Base-by-base conservation (phyloP, 768 basidiomycete genomes). In the Boletus reticulatus region DNA sequence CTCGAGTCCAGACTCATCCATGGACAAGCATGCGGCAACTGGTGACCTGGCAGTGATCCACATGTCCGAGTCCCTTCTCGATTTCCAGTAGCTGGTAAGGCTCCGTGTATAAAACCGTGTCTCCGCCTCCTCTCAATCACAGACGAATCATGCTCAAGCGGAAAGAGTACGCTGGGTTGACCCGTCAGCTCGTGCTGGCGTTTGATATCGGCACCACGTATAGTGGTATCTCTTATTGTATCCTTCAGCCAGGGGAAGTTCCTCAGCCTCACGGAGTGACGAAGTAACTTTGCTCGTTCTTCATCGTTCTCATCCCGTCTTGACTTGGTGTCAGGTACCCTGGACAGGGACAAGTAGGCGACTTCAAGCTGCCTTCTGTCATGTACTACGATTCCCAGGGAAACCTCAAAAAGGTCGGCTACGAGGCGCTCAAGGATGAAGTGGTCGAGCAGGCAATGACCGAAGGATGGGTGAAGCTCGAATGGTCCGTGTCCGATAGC, bases 311-410 rank as follows among this genome's bases (percentile, higher is more conserved):
- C 16, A 11, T 24, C 14, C 22, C 14, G 36, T 52, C 31, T 49
- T 53, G 45, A 58, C 54, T 14, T 3, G 17, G 42, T 24, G 20
- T 20, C 29, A 68, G 73, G 27, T 75, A 68, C 51, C 75, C 76
- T 8, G 75, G 73, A 1, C 75, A 77, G 39, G 74, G 75, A 47
- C 63, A 70, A 50, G 58, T 68, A 4, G 75, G 76, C 13, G 72
- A 75, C 44, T 74, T 66, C 39, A 80, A 80, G 58, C 74, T 80
- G 16, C 79, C 80, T 0, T 76, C 76, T 12, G 63, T 80, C 42
- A 60, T 80, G 27, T 81, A 75, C 55, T 81, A 81, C 47, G 75
- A 78, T 48, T 45, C 61, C 31, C 44, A 61, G 16, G 79, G 79
- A 4, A 61, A 60, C 4, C 66, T 76, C 7, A 63, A 67, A 37